A percentile compares a stretch with the other conserved stretches of the same genome.
These are phyloP conservation scores for Termitomyces heimii DNA, from an alignment of 768 basidiomycete species.

Conservation along the genomic window DNA sequence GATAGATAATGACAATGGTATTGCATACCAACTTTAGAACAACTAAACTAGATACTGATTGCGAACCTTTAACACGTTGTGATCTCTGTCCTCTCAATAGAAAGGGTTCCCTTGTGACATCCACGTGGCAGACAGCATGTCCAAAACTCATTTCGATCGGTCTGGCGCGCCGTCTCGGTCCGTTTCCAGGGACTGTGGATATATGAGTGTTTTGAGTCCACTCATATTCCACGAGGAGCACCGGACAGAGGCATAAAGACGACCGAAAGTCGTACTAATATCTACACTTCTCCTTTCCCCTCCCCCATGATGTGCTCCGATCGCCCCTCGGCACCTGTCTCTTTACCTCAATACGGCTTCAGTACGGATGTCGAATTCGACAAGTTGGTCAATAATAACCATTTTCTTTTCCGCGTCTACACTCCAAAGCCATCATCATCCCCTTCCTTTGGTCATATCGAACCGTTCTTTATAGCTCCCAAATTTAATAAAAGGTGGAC, in stretches of 20 bases:
- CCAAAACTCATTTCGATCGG: background rate
- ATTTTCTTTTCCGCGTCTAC: conserved; percentile 76
- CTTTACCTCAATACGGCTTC: conserved; percentile 72
- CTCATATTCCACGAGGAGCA: conserved; percentile 26
- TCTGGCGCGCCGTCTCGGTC: background rate
- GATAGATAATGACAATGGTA: background rate
- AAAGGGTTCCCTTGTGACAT: conserved; percentile 16
- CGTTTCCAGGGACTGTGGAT: background rate
- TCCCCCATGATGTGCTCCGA: conserved; percentile 17
- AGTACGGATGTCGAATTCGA: conserved; percentile 58
- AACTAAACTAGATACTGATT: background rate
- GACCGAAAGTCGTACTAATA: background rate
- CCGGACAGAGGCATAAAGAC: conserved; percentile 16
- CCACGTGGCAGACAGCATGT: conserved; percentile 25
- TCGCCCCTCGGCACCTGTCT: conserved; percentile 9
- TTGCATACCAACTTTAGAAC: background rate
- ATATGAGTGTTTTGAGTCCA: conserved; percentile 27
- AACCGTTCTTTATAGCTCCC: conserved; percentile 66
- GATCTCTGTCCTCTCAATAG: background rate
- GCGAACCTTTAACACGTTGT: background rate
- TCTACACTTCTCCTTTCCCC: conserved; percentile 1
- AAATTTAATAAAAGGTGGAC: conserved; percentile 50
- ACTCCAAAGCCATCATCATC: conserved; percentile 60
- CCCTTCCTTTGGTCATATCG: conserved; percentile 44
- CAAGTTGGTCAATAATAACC: conserved; percentile 54